A percentile compares a stretch with the other conserved stretches of the same genome.
Evolutionary conservation across 2,329 filamentous ascomycete genomes (phyloP).

Genomic region (Raffaelea albimanens): DNA sequence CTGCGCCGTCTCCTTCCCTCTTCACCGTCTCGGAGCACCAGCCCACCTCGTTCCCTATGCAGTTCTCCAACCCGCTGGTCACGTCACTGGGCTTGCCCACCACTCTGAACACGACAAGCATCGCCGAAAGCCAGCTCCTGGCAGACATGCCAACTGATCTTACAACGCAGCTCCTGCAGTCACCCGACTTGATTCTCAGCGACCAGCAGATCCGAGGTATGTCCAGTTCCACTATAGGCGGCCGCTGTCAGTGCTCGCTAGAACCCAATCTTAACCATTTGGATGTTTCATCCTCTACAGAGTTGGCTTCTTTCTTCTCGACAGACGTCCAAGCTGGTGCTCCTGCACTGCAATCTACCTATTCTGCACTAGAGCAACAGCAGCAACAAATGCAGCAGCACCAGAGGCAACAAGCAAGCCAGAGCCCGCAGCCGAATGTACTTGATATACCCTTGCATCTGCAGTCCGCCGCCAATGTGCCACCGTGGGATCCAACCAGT

Average conservation of each 20-base stretch:
- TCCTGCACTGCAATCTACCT: background rate
- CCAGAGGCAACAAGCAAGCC: conserved; percentile 16
- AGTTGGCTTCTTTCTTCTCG: background rate
- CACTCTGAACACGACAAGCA: background rate
- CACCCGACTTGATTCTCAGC: conserved; percentile 1
- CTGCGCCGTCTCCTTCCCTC: background rate
- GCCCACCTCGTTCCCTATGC: conserved; percentile 6
- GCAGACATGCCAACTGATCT: background rate
- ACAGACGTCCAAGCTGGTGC: background rate
- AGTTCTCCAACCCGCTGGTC: conserved; percentile 1
- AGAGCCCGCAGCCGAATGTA: conserved; percentile 15
- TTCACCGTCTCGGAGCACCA: background rate
- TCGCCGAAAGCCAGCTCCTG: conserved; percentile 2
- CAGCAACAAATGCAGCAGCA: conserved; percentile 1
- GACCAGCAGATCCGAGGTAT: conserved; percentile 11
- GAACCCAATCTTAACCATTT: background rate
- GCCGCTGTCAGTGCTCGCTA: background rate
- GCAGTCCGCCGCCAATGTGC: conserved; percentile 25
- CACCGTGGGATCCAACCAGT: conserved; percentile 33
- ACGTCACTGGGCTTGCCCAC: background rate
- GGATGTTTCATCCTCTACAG: background rate
- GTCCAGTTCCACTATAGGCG: background rate
- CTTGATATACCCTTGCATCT: conserved; percentile 28
- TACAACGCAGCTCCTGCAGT: background rate
- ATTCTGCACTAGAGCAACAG: background rate